Base-by-base conservation (phyloP, 1,284 basidiomycete genomes). In the Termitomyces sp. region DNA sequence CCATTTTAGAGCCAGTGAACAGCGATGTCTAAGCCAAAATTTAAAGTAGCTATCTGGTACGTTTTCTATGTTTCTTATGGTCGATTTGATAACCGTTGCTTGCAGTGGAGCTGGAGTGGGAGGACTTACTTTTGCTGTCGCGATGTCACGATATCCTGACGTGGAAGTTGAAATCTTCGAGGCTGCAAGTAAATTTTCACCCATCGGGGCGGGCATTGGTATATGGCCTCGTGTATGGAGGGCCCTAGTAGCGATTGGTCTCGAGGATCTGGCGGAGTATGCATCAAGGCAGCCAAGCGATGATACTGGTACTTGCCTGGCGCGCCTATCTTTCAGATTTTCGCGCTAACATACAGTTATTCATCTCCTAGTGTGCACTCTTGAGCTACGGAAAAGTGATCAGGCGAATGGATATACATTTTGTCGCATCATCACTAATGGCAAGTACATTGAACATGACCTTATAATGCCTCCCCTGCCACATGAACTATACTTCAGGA, bases 201-300 rank as follows among this genome's bases (percentile, higher is more conserved):
- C 65, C 21, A 65, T 70, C 30, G 71, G 71, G 39, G 71, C 70
- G 3, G 71, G 71, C 9, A 65, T 72, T 21, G 67, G 64, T 24
- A 55, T 72, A 40, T 69, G 64, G 54, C 63, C 66, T 8, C 63
- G 69, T 26, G 61, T 63, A 13, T 68, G 72, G 72, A 58, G 57
- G 38, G 58, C 67, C 13, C 53, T 71, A 24, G 59, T 56, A 15
- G 54, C 57, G 13, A 57, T 71, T 19, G 70, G 68, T 19, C 59
- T 73, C 28, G 56, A 62, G 12, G 64, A 61, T 3, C 50, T 65
- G 15, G 56, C 68, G 36, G 43, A 55, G 4, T 62, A 67, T 36
- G 57, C 67, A 15, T 61, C 66, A 19, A 63, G 64, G 3, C 48
- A 60, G 17, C 61, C 61, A n/a, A 59, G 58, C 36, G 53, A 59